Evolutionary conservation across 345 rosid species (phyloP), one percentile per base, ranked within the genome.

Genomic region (Anastatica hierochuntica): DNA sequence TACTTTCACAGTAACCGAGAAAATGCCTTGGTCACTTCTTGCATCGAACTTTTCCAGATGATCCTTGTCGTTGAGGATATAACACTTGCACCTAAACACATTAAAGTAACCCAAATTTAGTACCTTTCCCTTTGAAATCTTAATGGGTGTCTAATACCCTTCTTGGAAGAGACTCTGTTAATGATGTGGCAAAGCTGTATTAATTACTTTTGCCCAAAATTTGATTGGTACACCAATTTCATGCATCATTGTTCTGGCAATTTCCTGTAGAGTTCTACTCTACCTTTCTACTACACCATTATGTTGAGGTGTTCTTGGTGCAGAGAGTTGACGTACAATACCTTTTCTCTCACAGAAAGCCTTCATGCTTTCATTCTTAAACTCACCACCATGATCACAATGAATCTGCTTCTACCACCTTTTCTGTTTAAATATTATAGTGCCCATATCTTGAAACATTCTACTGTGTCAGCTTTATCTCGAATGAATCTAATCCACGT

Each of bases 81-180:
- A 42, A 6, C 26, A 42, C 0, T 6, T 4, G 6, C 48, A 43
- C 4, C 29, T 15, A 4, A 44, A 44, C 0, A 44, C 6, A 9
- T 45, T 33, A 4, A 45, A 45, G 0, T 14, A 45, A 0, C n/a
- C 14, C 23, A 0, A 1, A 4, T 7, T 40, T 1, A 26, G 26
- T 0, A 24, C 1, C 1, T 49, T 49, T 0, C 20, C 13, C 14
- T 26, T 14, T n/a, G 34, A 26, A 0, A 45, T 0, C 2, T 45
- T n/a, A 8, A 24, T 24, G 0, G 19, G n/a, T 0, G 34, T 45
- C 2, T 4, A 13, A 0, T 8, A 0, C 19, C 12, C 5, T 14
- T 24, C 0, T 19, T n/a, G 2, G 23, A 16, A 7, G n/a, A 45
- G 0, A 45, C 18, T 1, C 3, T 0, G n/a, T 45, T 45, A 8